These are phyloP conservation scores for Dictyostelium capitatum DNA, from an alignment of 78 protist genomes.

Conservation along the genomic window DNA sequence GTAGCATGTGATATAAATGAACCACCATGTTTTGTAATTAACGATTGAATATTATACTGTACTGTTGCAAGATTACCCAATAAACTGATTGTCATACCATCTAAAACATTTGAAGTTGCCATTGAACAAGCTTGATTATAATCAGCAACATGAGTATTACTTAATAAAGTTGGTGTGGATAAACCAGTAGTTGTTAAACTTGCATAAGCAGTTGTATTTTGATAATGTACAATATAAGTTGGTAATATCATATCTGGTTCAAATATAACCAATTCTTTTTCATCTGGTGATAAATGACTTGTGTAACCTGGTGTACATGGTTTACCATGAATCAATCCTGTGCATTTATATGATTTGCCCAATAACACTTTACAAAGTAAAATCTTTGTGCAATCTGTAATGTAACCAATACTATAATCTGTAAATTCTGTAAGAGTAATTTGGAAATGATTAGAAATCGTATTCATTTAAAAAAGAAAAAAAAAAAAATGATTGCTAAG, in stretches of 20 bases:
- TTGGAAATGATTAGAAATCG: too few relatives aligned
- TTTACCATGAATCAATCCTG: conserved; percentile 40
- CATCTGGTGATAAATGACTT: conserved; percentile 68
- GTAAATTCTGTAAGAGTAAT: too few relatives aligned
- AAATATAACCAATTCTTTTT: conserved; percentile 68
- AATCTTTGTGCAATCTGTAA: conserved; percentile 52
- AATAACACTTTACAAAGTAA: conserved; percentile 48
- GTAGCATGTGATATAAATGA: not conserved
- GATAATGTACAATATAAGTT: conserved; percentile 51
- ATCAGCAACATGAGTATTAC: not conserved
- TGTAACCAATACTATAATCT: conserved; percentile 67
- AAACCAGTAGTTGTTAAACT: not conserved
- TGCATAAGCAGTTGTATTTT: not conserved
- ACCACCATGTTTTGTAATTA: conserved; percentile 65
- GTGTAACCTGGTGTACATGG: conserved; percentile 64
- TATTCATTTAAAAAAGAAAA: too few relatives aligned
- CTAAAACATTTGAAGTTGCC: not conserved
- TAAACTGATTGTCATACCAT: not conserved
- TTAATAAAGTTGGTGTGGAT: too few relatives aligned
- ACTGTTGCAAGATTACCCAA: conserved; percentile 16
- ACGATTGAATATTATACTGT: not conserved
- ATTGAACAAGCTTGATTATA: not conserved
- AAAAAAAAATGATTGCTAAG: too few relatives aligned
- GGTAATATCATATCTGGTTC: conserved; percentile 72
- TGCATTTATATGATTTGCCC: conserved; percentile 58